Evolutionary conservation across 768 basidiomycete genomes (phyloP), one percentile per base, ranked within the genome.

Genomic region (Tulasnella sp.): DNA sequence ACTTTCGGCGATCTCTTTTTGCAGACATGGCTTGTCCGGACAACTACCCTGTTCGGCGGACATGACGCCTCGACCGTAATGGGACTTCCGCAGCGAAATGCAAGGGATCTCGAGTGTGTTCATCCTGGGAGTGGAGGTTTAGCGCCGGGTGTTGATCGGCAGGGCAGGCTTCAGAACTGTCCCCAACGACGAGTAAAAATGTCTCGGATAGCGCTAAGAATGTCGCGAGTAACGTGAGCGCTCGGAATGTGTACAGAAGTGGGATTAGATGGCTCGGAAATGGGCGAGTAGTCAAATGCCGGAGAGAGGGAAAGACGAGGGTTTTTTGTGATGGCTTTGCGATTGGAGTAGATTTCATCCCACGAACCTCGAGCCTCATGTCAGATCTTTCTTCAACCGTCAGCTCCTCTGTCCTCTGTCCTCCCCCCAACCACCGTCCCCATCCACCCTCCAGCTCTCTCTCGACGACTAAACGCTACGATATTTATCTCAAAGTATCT

Each of bases 401-500:
- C 52, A 5, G 52, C 52, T 59, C 52, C 52, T 59, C 52, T n/a
- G 22, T 12, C 52, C 52, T 59, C 52, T 29, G 16, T 26, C 52
- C 32, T 12, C 52, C 44, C 34, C 64, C 35, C 35, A 65, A 40
- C 34, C 64, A 65, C 64, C 64, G n/a, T 36, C 64, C n/a, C 39
- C 64, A 36, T 40, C 34, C 34, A 19, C 64, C 64, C 64, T 40
- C 34, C 34, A n/a, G 32, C 64, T 36, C 64, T 36, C 64, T 36
- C 39, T 65, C 64, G 34, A 65, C 64, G 64, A 65, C 34, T 37
- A 17, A 40, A 19, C 26, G 64, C 64, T 65, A 65, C 64, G 64
- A 65, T 65, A 65, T 65, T 65, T 65, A 65, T 65, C 64, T 40
- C 39, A 36, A n/a, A 65, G 64, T 40, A 65, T 36, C 64, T 34